Evolutionary conservation across 73 alveolate species (phyloP), one percentile per base, ranked within the genome.

Genomic region (Breviolum minutum): DNA sequence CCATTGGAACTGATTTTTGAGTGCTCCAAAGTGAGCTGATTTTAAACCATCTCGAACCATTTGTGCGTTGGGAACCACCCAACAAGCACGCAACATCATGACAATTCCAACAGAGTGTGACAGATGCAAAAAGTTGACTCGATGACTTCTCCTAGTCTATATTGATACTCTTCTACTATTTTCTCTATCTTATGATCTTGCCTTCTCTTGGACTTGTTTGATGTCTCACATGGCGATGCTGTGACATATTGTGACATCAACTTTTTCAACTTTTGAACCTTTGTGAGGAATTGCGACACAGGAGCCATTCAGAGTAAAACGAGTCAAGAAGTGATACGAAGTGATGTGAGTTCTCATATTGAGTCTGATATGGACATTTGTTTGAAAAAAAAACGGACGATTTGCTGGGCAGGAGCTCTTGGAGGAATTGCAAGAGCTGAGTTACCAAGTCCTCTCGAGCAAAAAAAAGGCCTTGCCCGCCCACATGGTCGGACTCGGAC

Each of bases 1-100:
- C 26, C 11, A n/a, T 40, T 8, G 19, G 86, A 77, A 14, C 86
- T 8, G 63, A 8, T 27, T 27, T 27, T 26, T 27, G 63, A 77
- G 13, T 7, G 74, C 91, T 82, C 73, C 73, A 82, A 48, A 82
- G 74, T 82, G 73, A 48, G 91, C 73, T 22, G 77, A 17, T 68
- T 68, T 68, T 14, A 68, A 68, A 22, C 24, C 77, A 17, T 68
- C 24, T 22, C 24, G 17, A 17, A 22, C 24, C 24, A 17, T 68
- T 6, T 2, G 77, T 22, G 17, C 24, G 17, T 68, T 68, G 77
- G 24, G 77, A 68, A 68, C 0, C 77, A 68, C 77, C 77, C 24
- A 14, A 14, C 24, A 17, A 6, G 77, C 77, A 2, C 24, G 77
- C n/a, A 14, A 17, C 74, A 7, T 7, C 86, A n/a, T 9, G 86